Percentiles rank a stretch among this genome's conserved stretches.
phyloP scores from a whole-genome alignment of 176 grass and related monocot species.

The Carex scoparia region DNA sequence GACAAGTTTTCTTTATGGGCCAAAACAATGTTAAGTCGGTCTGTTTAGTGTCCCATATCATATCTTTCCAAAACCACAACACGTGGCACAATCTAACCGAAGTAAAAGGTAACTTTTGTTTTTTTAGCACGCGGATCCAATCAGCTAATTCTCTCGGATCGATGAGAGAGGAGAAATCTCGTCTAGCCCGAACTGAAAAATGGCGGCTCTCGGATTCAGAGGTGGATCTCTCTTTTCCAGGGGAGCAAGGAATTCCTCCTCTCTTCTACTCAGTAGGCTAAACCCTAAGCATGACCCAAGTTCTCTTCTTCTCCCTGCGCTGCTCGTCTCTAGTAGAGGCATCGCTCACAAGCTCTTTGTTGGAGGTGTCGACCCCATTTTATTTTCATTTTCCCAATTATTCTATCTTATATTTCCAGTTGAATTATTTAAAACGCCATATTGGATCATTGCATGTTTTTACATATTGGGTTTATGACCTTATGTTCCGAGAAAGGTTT shows the following conservation, averaged over 20 bases:
- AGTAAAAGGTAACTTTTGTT: not conserved
- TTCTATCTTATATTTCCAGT: not conserved
- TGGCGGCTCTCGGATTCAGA: conserved; percentile 26
- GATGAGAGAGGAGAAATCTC: not conserved
- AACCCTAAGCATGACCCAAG: not conserved
- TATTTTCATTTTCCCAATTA: not conserved
- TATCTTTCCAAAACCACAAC: not conserved
- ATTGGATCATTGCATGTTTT: not conserved
- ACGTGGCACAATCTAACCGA: not conserved
- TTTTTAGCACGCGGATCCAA: not conserved
- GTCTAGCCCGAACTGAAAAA: not conserved
- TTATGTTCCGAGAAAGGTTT: not conserved
- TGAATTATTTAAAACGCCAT: not conserved
- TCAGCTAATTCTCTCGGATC: not conserved
- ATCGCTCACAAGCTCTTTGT: conserved; percentile 43
- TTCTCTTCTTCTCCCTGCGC: conserved; percentile 12
- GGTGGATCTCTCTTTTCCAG: conserved; percentile 5
- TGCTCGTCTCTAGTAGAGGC: conserved; percentile 30
- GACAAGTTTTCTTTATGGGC: not conserved
- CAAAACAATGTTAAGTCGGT: not conserved
- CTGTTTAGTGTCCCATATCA: no score
- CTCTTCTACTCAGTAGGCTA: not conserved
- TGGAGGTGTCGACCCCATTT: conserved; percentile 20
- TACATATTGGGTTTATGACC: no score
- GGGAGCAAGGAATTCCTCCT: not conserved